These are phyloP conservation scores for Retiboletus flavoniger DNA, from an alignment of 1,284 basidiomycete species.

Conservation along the genomic window DNA sequence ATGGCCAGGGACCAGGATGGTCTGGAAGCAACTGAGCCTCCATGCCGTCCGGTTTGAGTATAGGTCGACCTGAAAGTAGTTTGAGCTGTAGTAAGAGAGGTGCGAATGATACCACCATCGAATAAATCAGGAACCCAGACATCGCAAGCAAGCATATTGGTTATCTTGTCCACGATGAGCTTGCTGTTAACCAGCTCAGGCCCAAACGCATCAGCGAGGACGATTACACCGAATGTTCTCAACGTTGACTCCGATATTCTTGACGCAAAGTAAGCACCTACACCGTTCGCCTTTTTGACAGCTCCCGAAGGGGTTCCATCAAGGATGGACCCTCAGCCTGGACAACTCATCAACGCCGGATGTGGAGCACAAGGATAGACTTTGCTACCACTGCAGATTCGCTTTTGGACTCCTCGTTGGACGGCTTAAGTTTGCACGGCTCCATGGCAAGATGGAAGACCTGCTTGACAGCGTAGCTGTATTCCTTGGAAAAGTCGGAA, in stretches of 20 bases:
- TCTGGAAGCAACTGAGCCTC: conserved; percentile 38
- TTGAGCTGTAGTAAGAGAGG: neutral
- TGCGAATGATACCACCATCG: conserved; percentile 41
- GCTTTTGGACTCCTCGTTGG: no score
- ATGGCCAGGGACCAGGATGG: conserved; percentile 39
- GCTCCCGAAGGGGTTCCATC: conserved; percentile 43
- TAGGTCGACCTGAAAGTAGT: conserved; percentile 39
- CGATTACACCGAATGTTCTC: conserved; percentile 45
- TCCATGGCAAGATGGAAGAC: no score
- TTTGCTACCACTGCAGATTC: no score
- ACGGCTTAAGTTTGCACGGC: no score
- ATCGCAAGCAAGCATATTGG: conserved; percentile 52
- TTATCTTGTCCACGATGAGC: conserved; percentile 60
- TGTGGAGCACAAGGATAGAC: no score
- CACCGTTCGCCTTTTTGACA: conserved; percentile 34
- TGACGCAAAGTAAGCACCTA: conserved; percentile 44
- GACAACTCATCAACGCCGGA: conserved; percentile 33
- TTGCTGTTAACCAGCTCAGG: conserved; percentile 57
- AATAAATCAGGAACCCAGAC: conserved; percentile 64
- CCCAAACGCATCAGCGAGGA: conserved; percentile 63
- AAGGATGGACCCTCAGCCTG: conserved; percentile 41
- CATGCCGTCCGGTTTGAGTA: conserved; percentile 38
- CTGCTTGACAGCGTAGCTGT: no score
- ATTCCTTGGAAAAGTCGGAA: no score
- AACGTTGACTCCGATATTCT: conserved; percentile 19